Conservation (phyloP, 2,329 filamentous ascomycete species). For the Monilinia aucupariae region DNA sequence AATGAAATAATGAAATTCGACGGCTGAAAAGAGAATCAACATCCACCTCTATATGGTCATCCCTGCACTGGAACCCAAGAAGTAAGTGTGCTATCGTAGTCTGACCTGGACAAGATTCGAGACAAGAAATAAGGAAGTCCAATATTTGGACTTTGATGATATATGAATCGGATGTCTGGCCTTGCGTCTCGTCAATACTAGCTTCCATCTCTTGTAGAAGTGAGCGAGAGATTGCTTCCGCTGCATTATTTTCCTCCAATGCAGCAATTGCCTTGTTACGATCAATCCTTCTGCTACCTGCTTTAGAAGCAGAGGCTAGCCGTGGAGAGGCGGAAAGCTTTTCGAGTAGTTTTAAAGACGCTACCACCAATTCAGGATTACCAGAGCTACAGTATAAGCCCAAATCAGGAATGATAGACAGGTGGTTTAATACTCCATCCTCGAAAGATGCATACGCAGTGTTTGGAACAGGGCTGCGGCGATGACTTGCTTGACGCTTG, state of each 20-base stretch:
- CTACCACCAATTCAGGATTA: slow-evolving; percentile 72
- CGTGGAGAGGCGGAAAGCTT: slow-evolving; percentile 80
- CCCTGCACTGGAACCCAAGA: slow-evolving; percentile 77
- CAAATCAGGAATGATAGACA: slow-evolving; percentile 73
- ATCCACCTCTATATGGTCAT: slow-evolving; percentile 63
- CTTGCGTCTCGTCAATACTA: slow-evolving; percentile 66
- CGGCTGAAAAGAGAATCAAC: slow-evolving; percentile 65
- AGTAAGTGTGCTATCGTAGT: slow-evolving; percentile 88
- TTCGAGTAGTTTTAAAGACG: slow-evolving; percentile 75
- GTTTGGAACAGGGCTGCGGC: slow-evolving; percentile 60
- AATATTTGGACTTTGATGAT: slow-evolving; percentile 78
- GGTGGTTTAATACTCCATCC: slow-evolving; percentile 77
- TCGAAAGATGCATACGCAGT: slow-evolving; percentile 83
- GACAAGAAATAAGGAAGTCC: slow-evolving; percentile 76
- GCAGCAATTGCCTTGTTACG: slow-evolving; percentile 83
- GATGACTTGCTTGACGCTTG: slow-evolving; percentile 57
- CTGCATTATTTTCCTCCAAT: slow-evolving; percentile 63
- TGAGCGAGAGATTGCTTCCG: slow-evolving; percentile 71
- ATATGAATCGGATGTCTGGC: slow-evolving; percentile 66
- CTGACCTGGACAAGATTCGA: slow-evolving; percentile 66
- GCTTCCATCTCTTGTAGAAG: slow-evolving; percentile 65
- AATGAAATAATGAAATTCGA: slow-evolving; percentile 75
- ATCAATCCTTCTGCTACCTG: slow-evolving; percentile 38
- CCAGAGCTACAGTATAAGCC: slow-evolving; percentile 83
- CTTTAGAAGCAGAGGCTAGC: slow-evolving; percentile 26